A percentile compares a stretch with the other conserved stretches of the same genome.
These are phyloP conservation scores for Neoboletus subvelutipes DNA, from an alignment of 768 basidiomycete genomes.

Conservation along the genomic window DNA sequence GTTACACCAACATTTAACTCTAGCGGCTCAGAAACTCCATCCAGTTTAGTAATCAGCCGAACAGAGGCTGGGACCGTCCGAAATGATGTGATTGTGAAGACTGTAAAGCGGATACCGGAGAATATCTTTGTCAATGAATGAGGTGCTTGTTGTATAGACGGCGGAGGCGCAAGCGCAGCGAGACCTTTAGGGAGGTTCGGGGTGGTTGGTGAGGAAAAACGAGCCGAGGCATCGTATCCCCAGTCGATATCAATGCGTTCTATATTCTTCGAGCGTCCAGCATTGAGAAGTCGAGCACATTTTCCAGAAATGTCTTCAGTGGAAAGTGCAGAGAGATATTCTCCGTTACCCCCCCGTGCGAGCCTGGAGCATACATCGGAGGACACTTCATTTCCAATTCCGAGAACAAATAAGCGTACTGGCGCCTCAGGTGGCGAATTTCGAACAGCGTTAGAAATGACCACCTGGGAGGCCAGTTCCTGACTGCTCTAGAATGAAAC, in stretches of 20 bases:
- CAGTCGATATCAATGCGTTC: slow-evolving; percentile 51
- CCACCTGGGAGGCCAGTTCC: slow-evolving; percentile 13
- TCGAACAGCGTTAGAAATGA: slow-evolving; percentile 33
- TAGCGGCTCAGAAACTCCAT: slow-evolving; percentile 21
- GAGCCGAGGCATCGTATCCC: slow-evolving; percentile 28
- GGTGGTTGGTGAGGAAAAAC: slow-evolving; percentile 16
- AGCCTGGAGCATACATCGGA: slow-evolving; percentile 52
- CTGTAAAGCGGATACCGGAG: slow-evolving; percentile 34
- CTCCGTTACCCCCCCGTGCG: slow-evolving; percentile 54
- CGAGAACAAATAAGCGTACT: slow-evolving; percentile 56
- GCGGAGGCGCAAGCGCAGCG: slow-evolving; percentile 35
- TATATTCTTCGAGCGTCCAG: slow-evolving; percentile 48
- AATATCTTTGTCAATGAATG: slow-evolving; percentile 31
- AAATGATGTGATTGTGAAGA: slow-evolving; percentile 33
- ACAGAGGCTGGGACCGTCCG: slow-evolving; percentile 28
- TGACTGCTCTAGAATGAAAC: slow-evolving; percentile 1
- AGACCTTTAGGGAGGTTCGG: slow-evolving; percentile 11
- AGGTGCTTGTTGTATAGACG: slow-evolving; percentile 35
- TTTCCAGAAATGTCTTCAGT: slow-evolving; percentile 49
- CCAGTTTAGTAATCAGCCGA: slow-evolving; percentile 27
- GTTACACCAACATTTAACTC: slow-evolving; percentile 23
- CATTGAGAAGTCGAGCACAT: slow-evolving; percentile 49
- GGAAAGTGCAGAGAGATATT: slow-evolving; percentile 44
- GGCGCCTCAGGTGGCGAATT: slow-evolving; percentile 30
- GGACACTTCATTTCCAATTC: slow-evolving; percentile 53